phyloP scores from a whole-genome alignment of 768 basidiomycete species.

The Chlorophyllum brunneum region DNA sequence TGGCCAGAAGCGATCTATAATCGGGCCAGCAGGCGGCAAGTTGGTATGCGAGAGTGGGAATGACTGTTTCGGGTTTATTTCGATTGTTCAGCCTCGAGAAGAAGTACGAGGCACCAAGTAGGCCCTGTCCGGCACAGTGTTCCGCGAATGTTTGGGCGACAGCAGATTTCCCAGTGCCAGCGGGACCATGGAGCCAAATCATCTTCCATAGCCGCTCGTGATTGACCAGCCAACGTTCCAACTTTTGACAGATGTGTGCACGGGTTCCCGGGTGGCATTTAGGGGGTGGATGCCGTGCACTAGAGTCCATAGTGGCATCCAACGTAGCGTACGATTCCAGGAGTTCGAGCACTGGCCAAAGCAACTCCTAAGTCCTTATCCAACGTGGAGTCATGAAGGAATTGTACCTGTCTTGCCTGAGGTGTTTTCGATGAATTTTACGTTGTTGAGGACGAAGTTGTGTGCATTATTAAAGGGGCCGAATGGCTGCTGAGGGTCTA shows the following conservation, averaged over 20 bases:
- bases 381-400: no score
- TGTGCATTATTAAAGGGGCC: no score
- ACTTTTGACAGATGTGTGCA: not conserved
- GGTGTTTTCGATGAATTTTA: no score
- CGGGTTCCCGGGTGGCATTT: not conserved
- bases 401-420: no score
- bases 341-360: not conserved
- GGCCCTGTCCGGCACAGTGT: not conserved
- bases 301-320: not conserved
- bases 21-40: not conserved
- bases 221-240: not conserved
- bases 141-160: constrained; percentile 8
- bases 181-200: constrained; percentile 11
- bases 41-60: constrained; percentile 10
- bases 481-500: no score
- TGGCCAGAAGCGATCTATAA: not conserved
- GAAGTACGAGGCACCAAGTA: constrained; percentile 10
- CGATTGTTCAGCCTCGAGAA: constrained; percentile 1
- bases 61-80: not conserved
- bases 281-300: not conserved
- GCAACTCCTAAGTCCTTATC: no score
- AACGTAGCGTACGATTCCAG: not conserved
- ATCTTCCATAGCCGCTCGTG: not conserved
- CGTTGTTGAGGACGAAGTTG: no score
- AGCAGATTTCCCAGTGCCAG: constrained; percentile 13